Evolutionary conservation across 2,329 filamentous ascomycete species (phyloP).

Genomic region (Elsinoe necatrix): DNA sequence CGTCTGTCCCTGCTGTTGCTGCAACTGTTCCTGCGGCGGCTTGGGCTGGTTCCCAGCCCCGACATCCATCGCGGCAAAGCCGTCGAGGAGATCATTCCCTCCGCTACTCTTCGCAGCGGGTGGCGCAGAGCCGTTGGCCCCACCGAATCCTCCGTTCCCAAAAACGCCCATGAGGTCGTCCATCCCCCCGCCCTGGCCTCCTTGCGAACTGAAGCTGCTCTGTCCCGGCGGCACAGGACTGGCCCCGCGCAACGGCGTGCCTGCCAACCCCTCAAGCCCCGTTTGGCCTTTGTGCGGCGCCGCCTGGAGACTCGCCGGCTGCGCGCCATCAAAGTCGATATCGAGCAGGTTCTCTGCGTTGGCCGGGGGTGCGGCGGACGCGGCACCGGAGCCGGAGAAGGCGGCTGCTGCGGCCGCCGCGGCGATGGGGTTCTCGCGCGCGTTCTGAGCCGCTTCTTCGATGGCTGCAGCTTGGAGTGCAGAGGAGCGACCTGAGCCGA

Average conservation of each 20-base stretch:
- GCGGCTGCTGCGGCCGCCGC: slow-evolving; percentile 67
- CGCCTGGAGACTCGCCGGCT: slow-evolving; percentile 74
- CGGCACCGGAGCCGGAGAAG: slow-evolving; percentile 37
- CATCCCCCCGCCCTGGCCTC: slow-evolving; percentile 47
- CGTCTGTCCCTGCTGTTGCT: slow-evolving; percentile 31
- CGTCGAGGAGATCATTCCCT: slow-evolving; percentile 60
- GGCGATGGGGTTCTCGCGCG: slow-evolving; percentile 87
- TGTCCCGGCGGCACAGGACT: slow-evolving; percentile 45
- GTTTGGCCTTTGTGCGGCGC: slow-evolving; percentile 44
- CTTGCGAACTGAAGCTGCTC: slow-evolving; percentile 29
- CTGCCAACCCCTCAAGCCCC: slow-evolving; percentile 47
- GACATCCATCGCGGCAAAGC: slow-evolving; percentile 75
- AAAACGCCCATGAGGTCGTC: slow-evolving; percentile 74
- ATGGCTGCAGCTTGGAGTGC: slow-evolving; percentile 93
- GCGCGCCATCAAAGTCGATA: slow-evolving; percentile 90
- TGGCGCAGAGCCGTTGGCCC: slow-evolving; percentile 26
- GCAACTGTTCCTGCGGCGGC: slow-evolving; percentile 54
- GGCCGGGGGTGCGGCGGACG: slow-evolving; percentile 51
- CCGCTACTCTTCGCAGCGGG: slow-evolving; percentile 26
- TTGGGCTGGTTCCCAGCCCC: slow-evolving; percentile 47
- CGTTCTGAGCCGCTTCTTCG: slow-evolving; percentile 88
- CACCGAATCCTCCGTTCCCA: slow-evolving; percentile 37
- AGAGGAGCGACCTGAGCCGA: slow-evolving; percentile 87
- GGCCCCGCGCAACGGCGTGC: slow-evolving; percentile 60
- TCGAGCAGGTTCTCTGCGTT: slow-evolving; percentile 94